Evolutionary conservation across 2,329 filamentous ascomycete genomes (phyloP).

Genomic region (Cladosporium sp.): DNA sequence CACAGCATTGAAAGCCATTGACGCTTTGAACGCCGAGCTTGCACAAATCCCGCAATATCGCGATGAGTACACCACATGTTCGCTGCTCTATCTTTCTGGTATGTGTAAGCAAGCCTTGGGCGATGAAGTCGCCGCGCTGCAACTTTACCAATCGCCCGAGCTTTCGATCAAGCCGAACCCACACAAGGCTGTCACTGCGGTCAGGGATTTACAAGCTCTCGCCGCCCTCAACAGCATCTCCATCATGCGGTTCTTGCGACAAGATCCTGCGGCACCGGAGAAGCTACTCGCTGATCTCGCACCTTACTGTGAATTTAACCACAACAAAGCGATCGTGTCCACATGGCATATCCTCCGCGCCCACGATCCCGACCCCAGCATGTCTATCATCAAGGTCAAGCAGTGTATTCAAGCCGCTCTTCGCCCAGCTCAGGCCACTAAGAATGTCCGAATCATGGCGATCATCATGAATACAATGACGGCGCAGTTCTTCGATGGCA

Average conservation of each 20-base stretch:
- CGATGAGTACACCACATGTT: constrained; percentile 40
- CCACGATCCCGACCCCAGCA: constrained; percentile 58
- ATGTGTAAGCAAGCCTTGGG: constrained; percentile 76
- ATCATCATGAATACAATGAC: constrained; percentile 86
- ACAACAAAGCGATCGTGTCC: constrained; percentile 72
- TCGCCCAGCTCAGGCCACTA: constrained; percentile 64
- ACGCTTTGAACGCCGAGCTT: constrained; percentile 49
- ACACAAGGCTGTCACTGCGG: constrained; percentile 28
- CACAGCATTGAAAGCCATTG: constrained; percentile 59
- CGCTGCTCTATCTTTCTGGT: constrained; percentile 66
- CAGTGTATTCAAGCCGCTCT: constrained; percentile 74
- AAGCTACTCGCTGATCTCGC: constrained; percentile 66
- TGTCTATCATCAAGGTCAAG: constrained; percentile 75
- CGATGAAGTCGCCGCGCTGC: constrained; percentile 66
- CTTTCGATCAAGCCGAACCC: constrained; percentile 52
- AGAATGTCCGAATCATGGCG: constrained; percentile 77
- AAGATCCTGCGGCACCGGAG: constrained; percentile 50
- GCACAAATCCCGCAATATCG: constrained; percentile 17
- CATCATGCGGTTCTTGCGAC: constrained; percentile 44
- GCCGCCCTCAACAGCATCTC: constrained; percentile 51
- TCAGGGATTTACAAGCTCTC: constrained; percentile 47
- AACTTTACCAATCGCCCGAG: constrained; percentile 62
- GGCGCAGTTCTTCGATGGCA: constrained; percentile 75
- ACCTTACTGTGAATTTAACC: constrained; percentile 66
- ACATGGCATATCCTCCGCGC: constrained; percentile 77